Conservation (phyloP, 768 basidiomycete genomes). For the Gyrodon lividus region DNA sequence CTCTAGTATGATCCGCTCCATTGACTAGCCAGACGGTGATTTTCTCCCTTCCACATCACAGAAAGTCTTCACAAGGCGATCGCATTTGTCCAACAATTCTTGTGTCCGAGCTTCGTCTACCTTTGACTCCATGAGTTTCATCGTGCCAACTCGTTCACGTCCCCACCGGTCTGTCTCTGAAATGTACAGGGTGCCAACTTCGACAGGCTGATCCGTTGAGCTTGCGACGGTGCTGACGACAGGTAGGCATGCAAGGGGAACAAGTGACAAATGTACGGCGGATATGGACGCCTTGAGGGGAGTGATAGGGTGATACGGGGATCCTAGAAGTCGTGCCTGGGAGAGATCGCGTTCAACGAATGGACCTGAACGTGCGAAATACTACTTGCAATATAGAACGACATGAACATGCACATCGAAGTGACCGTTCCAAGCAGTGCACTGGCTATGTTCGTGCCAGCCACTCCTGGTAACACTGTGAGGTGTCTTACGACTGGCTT, state of each 20-base stretch:
- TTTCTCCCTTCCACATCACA: slow-evolving; percentile 30
- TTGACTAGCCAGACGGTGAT: slow-evolving; percentile 16
- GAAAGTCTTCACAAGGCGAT: slow-evolving; percentile 47
- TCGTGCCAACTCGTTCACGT: slow-evolving; percentile 46
- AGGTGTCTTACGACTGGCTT: slow-evolving; percentile 45
- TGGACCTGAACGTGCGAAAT: neutral
- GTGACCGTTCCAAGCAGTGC: slow-evolving; percentile 46
- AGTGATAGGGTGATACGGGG: slow-evolving; percentile 60
- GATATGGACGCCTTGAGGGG: slow-evolving; percentile 67
- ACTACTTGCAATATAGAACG: slow-evolving; percentile 64
- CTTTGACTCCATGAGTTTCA: slow-evolving; percentile 51
- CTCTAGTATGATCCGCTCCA: neutral
- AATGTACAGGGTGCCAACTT: slow-evolving; percentile 43
- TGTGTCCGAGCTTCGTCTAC: slow-evolving; percentile 46
- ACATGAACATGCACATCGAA: slow-evolving; percentile 46
- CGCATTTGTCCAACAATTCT: slow-evolving; percentile 53
- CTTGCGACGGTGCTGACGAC: slow-evolving; percentile 11
- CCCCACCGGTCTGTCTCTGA: slow-evolving; percentile 61
- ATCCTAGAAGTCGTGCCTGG: slow-evolving; percentile 70
- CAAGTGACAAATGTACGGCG: slow-evolving; percentile 65
- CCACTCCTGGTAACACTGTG: slow-evolving; percentile 68
- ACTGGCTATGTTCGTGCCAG: slow-evolving; percentile 57
- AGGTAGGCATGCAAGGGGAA: slow-evolving; percentile 51
- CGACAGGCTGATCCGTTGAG: slow-evolving; percentile 10
- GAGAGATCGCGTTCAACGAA: slow-evolving; percentile 3